These are phyloP conservation scores for Prunus armeniaca DNA, from an alignment of 306 rosid genomes.

Conservation along the genomic window DNA sequence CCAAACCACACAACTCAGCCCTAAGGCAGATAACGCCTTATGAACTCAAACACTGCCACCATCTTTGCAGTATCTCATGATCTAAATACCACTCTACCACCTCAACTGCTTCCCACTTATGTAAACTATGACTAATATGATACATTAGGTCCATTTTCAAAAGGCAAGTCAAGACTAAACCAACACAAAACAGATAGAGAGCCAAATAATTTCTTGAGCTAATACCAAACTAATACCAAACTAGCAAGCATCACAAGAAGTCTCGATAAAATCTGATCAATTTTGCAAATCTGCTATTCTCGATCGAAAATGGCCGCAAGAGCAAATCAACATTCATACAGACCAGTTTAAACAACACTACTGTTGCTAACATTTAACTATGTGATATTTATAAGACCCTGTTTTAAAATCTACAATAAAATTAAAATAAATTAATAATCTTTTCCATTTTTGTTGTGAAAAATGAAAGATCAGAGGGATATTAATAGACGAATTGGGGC, in stretches of 20 bases:
- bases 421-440: too few relatives aligned
- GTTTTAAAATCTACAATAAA: not conserved
- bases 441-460: not conserved
- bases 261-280: not conserved
- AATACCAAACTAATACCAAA: not conserved
- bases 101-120: not conserved
- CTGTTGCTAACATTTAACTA: not conserved
- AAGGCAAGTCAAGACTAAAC: not conserved
- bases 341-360: not conserved
- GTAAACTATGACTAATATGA: not conserved
- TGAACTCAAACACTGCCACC: not conserved
- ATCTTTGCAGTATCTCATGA: not conserved
- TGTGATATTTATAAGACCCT: not conserved
- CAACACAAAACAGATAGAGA: not conserved
- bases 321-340: not conserved
- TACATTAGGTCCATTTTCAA: not conserved
- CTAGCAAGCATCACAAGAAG: not conserved
- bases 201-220: not conserved
- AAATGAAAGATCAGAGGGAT: not conserved
- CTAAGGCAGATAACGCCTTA: not conserved
- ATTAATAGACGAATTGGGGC: constrained; percentile 1
- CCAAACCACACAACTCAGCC: not conserved
- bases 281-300: not conserved
- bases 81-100: not conserved
- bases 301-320: not conserved